Percentiles rank a stretch among this genome's conserved stretches.
Evolutionary conservation across 768 basidiomycete species (phyloP).

Genomic region (Mycena albidolilacea): DNA sequence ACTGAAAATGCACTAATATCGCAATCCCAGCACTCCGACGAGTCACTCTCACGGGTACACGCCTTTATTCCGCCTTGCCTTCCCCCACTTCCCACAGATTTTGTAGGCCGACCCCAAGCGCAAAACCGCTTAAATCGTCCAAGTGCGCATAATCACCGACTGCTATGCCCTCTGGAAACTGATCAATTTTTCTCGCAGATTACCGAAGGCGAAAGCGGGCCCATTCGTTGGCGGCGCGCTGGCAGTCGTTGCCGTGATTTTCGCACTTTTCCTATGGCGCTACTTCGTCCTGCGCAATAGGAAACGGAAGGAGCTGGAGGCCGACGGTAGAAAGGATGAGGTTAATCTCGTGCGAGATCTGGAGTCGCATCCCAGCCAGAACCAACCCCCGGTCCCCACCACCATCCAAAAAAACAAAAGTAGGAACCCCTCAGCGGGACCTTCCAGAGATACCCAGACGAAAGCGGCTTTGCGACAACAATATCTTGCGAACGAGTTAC

Average conservation of each 20-base stretch:
- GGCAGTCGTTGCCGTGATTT: conserved; percentile 7
- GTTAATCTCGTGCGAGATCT: conserved; percentile 1
- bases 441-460: not conserved
- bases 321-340: not conserved
- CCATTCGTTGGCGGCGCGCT: not conserved
- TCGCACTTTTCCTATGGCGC: conserved; percentile 8
- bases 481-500: conserved; percentile 12
- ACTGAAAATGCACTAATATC: too few relatives aligned
- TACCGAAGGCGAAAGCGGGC: too few relatives aligned
- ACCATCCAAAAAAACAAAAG: not conserved
- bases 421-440: not conserved
- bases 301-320: conserved; percentile 12
- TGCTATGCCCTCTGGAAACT: too few relatives aligned
- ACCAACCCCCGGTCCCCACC: not conserved
- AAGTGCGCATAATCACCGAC: too few relatives aligned
- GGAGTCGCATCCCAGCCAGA: not conserved
- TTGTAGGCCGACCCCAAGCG: too few relatives aligned
- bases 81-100: too few relatives aligned
- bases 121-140: too few relatives aligned
- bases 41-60: too few relatives aligned
- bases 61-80: too few relatives aligned
- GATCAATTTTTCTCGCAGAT: too few relatives aligned
- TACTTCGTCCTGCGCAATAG: not conserved
- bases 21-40: too few relatives aligned
- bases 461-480: not conserved